Conservation (phyloP, 2,329 filamentous ascomycete genomes). For the Phyllosticta citriasiana region DNA sequence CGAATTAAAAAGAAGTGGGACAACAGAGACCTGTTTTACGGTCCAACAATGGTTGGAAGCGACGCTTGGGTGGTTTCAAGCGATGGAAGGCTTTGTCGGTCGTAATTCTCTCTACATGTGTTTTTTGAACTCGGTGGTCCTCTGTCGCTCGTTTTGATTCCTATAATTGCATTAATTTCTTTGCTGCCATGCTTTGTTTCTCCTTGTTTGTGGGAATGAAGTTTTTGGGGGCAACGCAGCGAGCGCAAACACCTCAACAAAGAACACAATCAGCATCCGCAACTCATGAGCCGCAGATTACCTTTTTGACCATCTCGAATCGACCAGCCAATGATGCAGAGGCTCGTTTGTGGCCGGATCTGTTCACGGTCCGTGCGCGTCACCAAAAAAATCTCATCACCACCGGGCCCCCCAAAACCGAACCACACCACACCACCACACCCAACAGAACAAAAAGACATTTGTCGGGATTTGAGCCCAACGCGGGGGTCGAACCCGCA, state of each 20-base stretch:
- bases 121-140: no score
- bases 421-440: no score
- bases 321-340: no score
- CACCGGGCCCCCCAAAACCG: no score
- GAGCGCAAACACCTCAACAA: no score
- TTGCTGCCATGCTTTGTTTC: conserved; percentile 18
- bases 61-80: conserved; percentile 16
- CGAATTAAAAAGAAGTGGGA: conserved; percentile 18
- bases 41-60: conserved; percentile 17
- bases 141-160: no score
- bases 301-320: no score
- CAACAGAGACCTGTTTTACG: conserved; percentile 15
- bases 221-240: background rate
- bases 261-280: no score
- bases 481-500: conserved; percentile 11
- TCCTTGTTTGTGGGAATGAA: background rate
- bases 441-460: background rate
- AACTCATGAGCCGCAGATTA: no score
- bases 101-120: background rate
- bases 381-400: no score
- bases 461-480: conserved; percentile 9
- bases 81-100: conserved; percentile 16
- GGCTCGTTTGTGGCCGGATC: no score
- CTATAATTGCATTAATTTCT: conserved; percentile 4
- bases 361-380: no score